These are phyloP conservation scores for Paxillus involutus DNA, from an alignment of 768 basidiomycete genomes.

Conservation along the genomic window DNA sequence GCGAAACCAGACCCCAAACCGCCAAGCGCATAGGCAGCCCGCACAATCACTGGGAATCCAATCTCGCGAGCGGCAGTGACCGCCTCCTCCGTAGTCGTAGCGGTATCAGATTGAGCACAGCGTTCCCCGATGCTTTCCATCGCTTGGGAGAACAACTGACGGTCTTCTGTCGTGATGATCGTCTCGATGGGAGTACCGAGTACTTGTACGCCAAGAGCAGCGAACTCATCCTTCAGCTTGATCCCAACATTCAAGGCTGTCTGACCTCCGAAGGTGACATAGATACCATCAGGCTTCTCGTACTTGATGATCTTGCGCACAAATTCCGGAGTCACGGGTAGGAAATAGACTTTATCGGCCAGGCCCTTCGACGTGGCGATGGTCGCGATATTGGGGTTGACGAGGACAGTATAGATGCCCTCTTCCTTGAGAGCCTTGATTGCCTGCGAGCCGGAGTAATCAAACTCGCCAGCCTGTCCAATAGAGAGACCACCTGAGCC, in stretches of 20 bases:
- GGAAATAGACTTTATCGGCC: conserved; percentile 99
- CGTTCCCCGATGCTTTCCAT: conserved; percentile 97
- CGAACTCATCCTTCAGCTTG: conserved; percentile 97
- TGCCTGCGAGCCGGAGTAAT: conserved; percentile 98
- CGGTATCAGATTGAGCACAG: conserved; percentile 87
- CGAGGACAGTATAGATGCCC: conserved; percentile 97
- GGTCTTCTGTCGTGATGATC: conserved; percentile 95
- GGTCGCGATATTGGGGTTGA: conserved; percentile 99
- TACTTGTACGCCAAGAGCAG: conserved; percentile 83
- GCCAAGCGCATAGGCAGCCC: conserved; percentile 95
- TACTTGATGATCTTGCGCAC: conserved; percentile 98
- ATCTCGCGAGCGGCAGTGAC: conserved; percentile 78
- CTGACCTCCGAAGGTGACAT: conserved; percentile 98
- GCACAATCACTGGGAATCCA: conserved; percentile 94
- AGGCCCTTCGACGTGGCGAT: conserved; percentile 97
- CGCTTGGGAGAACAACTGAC: conserved; percentile 89
- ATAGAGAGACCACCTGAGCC: conserved; percentile 98
- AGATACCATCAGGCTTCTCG: conserved; percentile 98
- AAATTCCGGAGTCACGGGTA: conserved; percentile 97
- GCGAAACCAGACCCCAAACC: conserved; percentile 97
- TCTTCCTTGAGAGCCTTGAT: conserved; percentile 99
- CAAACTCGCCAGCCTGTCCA: conserved; percentile 99
- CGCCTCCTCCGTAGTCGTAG: conserved; percentile 85
- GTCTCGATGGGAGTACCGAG: conserved; percentile 97
- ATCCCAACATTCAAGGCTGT: conserved; percentile 96